Evolutionary conservation across 2,329 filamentous ascomycete genomes (phyloP).

Genomic region (Immersiporthe knoxdaviesiana): DNA sequence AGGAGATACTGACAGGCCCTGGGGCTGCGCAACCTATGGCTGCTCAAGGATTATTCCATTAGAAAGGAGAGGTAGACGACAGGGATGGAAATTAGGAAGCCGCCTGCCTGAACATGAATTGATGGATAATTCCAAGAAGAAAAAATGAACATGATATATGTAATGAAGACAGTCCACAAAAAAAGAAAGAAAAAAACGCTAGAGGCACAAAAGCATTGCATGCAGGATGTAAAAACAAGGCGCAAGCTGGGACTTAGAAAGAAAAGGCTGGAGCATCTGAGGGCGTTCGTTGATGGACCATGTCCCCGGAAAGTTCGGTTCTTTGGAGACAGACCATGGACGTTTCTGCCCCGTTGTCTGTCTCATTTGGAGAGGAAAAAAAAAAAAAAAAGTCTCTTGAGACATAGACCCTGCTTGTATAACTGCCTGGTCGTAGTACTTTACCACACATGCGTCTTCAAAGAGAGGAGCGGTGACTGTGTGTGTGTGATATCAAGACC

Average conservation of each 20-base stretch:
- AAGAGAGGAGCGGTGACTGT: background rate
- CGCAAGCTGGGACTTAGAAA: background rate
- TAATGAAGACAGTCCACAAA: too few species aligned
- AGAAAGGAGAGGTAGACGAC: background rate
- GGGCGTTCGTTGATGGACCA: background rate
- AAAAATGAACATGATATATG: background rate
- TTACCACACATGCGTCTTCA: background rate
- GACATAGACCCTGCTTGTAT: background rate
- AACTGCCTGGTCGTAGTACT: background rate
- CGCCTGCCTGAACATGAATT: background rate
- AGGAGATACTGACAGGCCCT: conserved; percentile 22
- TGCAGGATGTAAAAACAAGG: background rate
- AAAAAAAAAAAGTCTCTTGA: background rate
- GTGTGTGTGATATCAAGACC: background rate
- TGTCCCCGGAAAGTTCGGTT: too few species aligned
- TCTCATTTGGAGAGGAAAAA: too few species aligned
- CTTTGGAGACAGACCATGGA: too few species aligned
- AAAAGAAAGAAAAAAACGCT: background rate
- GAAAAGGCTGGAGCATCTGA: background rate
- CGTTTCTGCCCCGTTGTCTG: too few species aligned
- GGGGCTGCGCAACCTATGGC: conserved; percentile 17
- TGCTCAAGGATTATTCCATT: conserved; percentile 26
- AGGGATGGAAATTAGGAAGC: background rate
- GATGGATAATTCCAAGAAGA: background rate
- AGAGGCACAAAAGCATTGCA: background rate